Conservation (phyloP, 1,139 yeast genomes). For the Zygosaccharomyces sapae region DNA sequence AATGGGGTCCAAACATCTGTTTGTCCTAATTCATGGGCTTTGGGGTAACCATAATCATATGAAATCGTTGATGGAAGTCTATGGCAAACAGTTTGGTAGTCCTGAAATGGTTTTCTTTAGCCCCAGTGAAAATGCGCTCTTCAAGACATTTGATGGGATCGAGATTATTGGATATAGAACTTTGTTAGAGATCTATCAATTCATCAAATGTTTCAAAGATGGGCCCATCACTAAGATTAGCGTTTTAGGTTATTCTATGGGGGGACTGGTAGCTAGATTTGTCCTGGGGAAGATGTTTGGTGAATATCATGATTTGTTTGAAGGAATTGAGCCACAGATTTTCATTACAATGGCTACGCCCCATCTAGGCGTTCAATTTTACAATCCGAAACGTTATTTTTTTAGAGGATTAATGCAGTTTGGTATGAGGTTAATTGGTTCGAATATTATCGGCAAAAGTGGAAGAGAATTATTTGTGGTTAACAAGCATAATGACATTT, state of each 20-base stretch:
- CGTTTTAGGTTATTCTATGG: conserved; percentile 51
- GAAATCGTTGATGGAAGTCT: conserved; percentile 51
- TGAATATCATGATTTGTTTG: conserved; percentile 48
- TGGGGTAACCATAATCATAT: conserved; percentile 84
- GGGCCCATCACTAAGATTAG: conserved; percentile 43
- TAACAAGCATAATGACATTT: conserved; percentile 41
- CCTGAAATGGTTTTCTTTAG: conserved; percentile 51
- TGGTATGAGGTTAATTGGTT: conserved; percentile 56
- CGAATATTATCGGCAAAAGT: conserved; percentile 60
- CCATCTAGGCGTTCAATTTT: conserved; percentile 66
- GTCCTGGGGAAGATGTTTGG: conserved; percentile 52
- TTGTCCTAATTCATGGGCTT: conserved; percentile 80
- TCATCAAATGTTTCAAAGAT: conserved; percentile 41
- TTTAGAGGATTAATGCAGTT: conserved; percentile 41
- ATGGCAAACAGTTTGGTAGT: conserved; percentile 43
- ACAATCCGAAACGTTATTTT: conserved; percentile 23
- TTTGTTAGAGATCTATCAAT: conserved; percentile 56
- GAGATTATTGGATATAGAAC: conserved; percentile 66
- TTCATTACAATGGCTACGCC: conserved; percentile 90
- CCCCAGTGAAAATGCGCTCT: conserved; percentile 66
- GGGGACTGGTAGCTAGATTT: conserved; percentile 56
- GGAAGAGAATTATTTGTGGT: conserved; percentile 69
- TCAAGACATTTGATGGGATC: conserved; percentile 85
- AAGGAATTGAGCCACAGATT: conserved; percentile 55
- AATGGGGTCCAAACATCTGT: conserved; percentile 49